phyloP scores from a whole-genome alignment of 768 basidiomycete genomes.

The Tricholoma sp. region DNA sequence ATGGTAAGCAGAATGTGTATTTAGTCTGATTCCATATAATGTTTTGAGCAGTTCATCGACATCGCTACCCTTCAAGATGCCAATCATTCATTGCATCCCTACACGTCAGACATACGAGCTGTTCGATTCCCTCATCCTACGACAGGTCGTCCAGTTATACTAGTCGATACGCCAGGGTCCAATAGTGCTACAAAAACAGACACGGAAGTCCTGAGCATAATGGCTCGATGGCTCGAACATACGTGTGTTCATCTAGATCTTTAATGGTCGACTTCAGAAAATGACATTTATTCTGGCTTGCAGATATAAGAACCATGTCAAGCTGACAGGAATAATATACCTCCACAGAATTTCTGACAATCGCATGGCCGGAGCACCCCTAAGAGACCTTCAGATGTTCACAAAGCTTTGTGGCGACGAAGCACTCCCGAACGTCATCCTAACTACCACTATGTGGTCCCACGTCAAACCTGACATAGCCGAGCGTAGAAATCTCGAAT shows the following conservation, averaged over 20 bases:
- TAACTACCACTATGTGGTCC: background rate
- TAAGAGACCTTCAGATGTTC: conserved; percentile 38
- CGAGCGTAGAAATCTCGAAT: background rate
- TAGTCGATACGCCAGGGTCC: background rate
- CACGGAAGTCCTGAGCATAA: background rate
- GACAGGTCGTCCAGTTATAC: background rate
- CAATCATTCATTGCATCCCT: background rate
- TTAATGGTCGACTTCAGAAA: no score
- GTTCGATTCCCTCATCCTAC: background rate
- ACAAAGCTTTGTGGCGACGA: conserved; percentile 30
- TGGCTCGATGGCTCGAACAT: background rate
- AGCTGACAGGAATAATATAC: conserved; percentile 31
- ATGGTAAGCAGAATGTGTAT: background rate
- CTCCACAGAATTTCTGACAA: conserved; percentile 31
- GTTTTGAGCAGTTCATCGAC: conserved; percentile 1
- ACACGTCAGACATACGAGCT: background rate
- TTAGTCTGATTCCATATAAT: background rate
- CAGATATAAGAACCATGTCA: conserved; percentile 15
- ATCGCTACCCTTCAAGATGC: background rate
- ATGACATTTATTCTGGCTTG: background rate
- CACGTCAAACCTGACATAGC: background rate
- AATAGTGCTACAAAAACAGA: background rate
- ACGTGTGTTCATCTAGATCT: background rate
- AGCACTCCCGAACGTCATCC: background rate
- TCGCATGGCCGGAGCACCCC: conserved; percentile 29